These are phyloP conservation scores for Breviolum minutum DNA, from an alignment of 73 alveolate species.

Conservation along the genomic window DNA sequence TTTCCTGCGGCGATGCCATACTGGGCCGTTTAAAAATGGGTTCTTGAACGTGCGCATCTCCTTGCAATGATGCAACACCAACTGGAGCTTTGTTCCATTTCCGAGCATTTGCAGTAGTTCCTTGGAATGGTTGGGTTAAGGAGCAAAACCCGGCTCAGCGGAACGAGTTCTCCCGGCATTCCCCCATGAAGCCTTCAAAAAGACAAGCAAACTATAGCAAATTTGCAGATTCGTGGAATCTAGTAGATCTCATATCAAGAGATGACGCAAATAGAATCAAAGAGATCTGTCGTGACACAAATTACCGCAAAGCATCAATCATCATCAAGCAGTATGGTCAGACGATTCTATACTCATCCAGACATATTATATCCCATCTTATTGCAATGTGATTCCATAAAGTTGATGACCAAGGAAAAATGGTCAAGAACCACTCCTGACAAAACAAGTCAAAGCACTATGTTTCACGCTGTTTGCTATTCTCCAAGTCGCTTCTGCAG, in stretches of 20 bases:
- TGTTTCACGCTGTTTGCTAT: background rate
- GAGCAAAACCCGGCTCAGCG: no score
- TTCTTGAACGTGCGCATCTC: background rate
- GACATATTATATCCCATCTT: no score
- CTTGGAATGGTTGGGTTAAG: background rate
- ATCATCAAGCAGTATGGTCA: no score
- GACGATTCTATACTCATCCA: no score
- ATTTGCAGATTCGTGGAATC: background rate
- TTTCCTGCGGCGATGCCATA: background rate
- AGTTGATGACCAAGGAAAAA: no score
- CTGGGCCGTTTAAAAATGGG: background rate
- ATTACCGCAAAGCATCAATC: no score
- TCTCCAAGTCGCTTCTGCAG: constrained; percentile 49
- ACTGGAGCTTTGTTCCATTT: background rate
- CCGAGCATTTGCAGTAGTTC: constrained; percentile 39
- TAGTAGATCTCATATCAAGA: background rate
- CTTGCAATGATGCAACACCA: constrained; percentile 51
- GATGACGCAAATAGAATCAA: no score
- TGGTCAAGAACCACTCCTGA: no score
- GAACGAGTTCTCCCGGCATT: no score
- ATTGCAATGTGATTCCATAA: no score
- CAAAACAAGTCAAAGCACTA: background rate
- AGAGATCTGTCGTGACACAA: no score
- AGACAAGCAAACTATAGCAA: background rate
- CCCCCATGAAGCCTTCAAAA: no score